phyloP scores from a whole-genome alignment of 2,329 filamentous ascomycete genomes.

The Cladosporium sphaerospermum region DNA sequence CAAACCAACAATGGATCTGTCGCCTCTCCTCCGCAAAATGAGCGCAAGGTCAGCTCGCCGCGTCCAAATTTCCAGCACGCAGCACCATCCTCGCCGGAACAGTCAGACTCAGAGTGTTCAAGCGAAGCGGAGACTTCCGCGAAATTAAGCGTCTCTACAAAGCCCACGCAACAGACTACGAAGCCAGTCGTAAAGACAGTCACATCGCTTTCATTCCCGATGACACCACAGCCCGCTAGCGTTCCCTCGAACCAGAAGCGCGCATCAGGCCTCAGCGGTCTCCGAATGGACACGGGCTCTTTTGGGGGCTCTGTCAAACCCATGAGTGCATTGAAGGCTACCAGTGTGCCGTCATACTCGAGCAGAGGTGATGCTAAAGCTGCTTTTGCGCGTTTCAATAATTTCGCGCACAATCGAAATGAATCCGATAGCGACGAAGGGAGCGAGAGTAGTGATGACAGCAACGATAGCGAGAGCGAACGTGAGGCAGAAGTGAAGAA shows the following conservation, averaged over 20 bases:
- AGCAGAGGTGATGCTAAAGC: slow-evolving; percentile 2
- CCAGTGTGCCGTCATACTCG: slow-evolving; percentile 8
- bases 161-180: background rate
- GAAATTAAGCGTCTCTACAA: background rate
- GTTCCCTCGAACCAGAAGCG: background rate
- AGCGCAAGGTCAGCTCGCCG: no score
- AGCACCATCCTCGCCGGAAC: background rate
- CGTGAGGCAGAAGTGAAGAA: background rate
- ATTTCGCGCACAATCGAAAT: slow-evolving; percentile 13
- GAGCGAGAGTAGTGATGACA: slow-evolving; percentile 6
- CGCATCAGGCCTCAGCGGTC: background rate
- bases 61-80: no score
- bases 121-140: background rate
- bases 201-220: slow-evolving; percentile 1
- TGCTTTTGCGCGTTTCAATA: slow-evolving; percentile 16
- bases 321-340: slow-evolving; percentile 2
- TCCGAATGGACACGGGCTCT: background rate
- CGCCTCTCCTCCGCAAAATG: no score
- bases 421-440: slow-evolving; percentile 12
- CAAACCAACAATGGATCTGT: no score
- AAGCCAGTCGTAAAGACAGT: slow-evolving; percentile 1
- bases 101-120: background rate
- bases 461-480: background rate
- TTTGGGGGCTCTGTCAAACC: slow-evolving; percentile 1
- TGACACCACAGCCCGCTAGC: background rate